Evolutionary conservation across 2,329 filamentous ascomycete genomes (phyloP).

Genomic region (Alternaria metachromatica): DNA sequence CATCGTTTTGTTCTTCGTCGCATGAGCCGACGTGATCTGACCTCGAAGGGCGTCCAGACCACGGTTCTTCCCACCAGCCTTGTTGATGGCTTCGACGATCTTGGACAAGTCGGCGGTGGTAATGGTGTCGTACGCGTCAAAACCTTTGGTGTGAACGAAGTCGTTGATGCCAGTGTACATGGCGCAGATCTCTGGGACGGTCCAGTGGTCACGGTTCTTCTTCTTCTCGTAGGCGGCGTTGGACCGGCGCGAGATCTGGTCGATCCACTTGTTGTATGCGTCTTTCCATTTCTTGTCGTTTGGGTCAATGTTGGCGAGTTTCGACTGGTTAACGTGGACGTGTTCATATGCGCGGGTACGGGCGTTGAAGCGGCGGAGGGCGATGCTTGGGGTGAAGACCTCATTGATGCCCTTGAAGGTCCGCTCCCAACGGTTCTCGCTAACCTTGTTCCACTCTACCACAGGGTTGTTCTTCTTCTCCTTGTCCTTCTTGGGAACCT

Average conservation of each 20-base stretch:
- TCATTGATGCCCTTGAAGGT: background rate
- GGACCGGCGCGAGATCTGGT: constrained; percentile 6
- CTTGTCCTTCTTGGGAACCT: background rate
- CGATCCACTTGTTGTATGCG: constrained; percentile 9
- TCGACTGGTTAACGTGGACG: background rate
- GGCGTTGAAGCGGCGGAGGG: constrained; percentile 5
- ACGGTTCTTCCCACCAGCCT: background rate
- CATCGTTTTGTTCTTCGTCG: constrained; percentile 1
- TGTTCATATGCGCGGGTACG: constrained; percentile 3
- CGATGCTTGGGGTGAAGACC: background rate
- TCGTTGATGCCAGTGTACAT: constrained; percentile 8
- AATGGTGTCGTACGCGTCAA: constrained; percentile 2
- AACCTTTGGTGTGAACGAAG: background rate
- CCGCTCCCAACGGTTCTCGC: constrained; percentile 1
- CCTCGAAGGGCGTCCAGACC: constrained; percentile 1
- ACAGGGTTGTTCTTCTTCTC: background rate
- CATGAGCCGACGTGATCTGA: constrained; percentile 1
- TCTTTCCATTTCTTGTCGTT: constrained; percentile 5
- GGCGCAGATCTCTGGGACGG: background rate
- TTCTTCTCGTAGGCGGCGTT: background rate
- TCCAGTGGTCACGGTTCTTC: constrained; percentile 3
- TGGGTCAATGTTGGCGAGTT: background rate
- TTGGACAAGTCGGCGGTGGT: background rate
- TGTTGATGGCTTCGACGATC: background rate
- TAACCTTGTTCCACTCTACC: background rate